Evolutionary conservation across 2,329 filamentous ascomycete genomes (phyloP), one percentile per base, ranked within the genome.

Genomic region (Phialophora macrospora): DNA sequence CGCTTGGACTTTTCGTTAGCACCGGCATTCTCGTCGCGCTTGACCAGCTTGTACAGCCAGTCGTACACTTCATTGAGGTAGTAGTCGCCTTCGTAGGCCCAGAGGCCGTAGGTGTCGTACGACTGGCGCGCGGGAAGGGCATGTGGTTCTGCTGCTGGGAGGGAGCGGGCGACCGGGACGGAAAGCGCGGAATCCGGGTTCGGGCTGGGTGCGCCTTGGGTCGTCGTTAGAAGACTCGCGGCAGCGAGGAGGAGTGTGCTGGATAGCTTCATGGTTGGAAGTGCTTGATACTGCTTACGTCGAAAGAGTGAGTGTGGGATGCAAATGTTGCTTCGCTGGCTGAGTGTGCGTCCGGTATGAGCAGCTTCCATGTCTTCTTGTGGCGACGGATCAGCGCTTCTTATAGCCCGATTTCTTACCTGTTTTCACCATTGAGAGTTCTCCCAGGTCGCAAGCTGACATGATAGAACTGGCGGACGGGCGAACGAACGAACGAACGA

Each of bases 21-120:
- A 17, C 12, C 34, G 14, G 34, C 14, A 17, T 41, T 41, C 5
- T 20, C 46, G 20, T 49, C 20, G n/a, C 46, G 46, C 46, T 49
- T 49, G 46, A 49, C 46, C 2, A 22, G 46, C 22, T 20, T 26
- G 20, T 22, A 20, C n/a, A 49, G 22, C 20, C 22, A 49, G 46
- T 49, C 46, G 46, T 49, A 49, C 20, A 49, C 20, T 4, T 49
- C n/a, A n/a, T 49, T 49, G 20, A 49, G 46, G 46, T 49, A 49
- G n/a, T 49, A 49, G n/a, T 20, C 20, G 46, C 22, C 46, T 24
- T 49, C 22, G 20, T 20, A 22, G 20, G 46, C n/a, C 46, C 46
- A 49, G 4, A 49, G 46, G 46, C 46, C 46, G 46, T 49, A 49
- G 46, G 9, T 49, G 17, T 49, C 46, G 46, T 26, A 22, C 2